Percentiles rank a stretch among this genome's conserved stretches.
Conservation (phyloP, 257 asterid species). For the Primulina eburnea region DNA sequence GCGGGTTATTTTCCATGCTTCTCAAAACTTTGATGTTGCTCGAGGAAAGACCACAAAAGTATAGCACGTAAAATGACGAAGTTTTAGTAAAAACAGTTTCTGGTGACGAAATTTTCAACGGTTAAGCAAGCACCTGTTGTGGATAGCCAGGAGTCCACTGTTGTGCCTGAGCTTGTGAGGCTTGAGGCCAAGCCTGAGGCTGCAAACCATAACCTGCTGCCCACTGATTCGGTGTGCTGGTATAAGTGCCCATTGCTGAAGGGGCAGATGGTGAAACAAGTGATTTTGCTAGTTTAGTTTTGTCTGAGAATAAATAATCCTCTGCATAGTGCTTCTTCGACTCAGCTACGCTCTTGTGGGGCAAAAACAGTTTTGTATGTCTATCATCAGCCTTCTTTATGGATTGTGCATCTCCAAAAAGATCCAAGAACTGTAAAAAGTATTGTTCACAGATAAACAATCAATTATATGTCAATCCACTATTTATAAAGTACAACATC, state of each 20-base stretch:
- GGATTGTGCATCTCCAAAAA: conserved; percentile 71
- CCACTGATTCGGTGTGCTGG: conserved; percentile 75
- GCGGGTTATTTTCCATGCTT: not conserved
- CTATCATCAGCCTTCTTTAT: conserved; percentile 78
- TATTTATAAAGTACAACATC: not conserved
- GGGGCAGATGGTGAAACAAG: conserved; percentile 50
- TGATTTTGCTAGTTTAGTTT: conserved; percentile 65
- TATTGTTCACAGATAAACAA: conserved; percentile 7
- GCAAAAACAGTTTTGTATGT: conserved; percentile 81
- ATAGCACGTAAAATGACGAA: not conserved
- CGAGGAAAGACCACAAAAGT: not conserved
- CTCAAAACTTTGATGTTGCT: not conserved
- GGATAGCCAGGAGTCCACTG: conserved; percentile 83
- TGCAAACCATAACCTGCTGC: conserved; percentile 75
- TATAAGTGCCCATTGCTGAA: conserved; percentile 69
- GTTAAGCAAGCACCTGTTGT: conserved; percentile 59
- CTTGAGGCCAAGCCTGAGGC: conserved; percentile 93
- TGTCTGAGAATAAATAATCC: conserved; percentile 76
- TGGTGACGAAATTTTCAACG: not conserved
- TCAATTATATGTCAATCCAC: not conserved
- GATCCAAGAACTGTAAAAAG: conserved; percentile 83
- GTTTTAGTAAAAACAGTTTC: not conserved
- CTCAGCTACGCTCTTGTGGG: conserved; percentile 68
- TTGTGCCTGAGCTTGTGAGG: conserved; percentile 72
- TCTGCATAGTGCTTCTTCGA: conserved; percentile 90